Conservation (phyloP, 2,329 filamentous ascomycete species). For the Fusarium algeriense region DNA sequence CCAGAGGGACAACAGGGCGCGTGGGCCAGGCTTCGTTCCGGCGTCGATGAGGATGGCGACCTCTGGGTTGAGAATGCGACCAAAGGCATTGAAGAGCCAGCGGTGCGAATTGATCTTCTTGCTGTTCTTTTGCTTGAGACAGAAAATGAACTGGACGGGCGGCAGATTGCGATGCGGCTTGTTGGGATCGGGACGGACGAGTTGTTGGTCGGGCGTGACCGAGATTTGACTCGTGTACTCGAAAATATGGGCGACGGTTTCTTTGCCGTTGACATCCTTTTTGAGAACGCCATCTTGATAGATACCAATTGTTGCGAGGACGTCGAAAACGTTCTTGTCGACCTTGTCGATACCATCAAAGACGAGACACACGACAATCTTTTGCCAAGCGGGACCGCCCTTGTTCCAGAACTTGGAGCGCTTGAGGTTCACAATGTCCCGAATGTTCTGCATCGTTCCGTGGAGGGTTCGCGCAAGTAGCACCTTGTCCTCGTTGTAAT, state of each 20-base stretch:
- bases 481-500: constrained; percentile 47
- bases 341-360: constrained; percentile 46
- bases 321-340: constrained; percentile 45
- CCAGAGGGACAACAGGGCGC: constrained; percentile 41
- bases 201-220: constrained; percentile 44
- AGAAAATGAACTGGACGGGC: constrained; percentile 45
- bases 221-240: constrained; percentile 47
- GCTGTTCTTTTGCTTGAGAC: constrained; percentile 46
- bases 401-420: constrained; percentile 46
- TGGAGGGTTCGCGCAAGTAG: constrained; percentile 44
- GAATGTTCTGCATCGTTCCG: constrained; percentile 43
- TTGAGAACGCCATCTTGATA: constrained; percentile 46
- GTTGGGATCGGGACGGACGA: constrained; percentile 39
- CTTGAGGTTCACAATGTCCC: constrained; percentile 45
- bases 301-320: constrained; percentile 42
- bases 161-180: constrained; percentile 40
- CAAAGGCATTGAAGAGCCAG: constrained; percentile 45
- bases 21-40: constrained; percentile 43
- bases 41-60: constrained; percentile 45
- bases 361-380: constrained; percentile 45
- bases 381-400: constrained; percentile 44
- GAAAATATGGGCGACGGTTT: constrained; percentile 44
- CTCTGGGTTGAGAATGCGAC: constrained; percentile 44
- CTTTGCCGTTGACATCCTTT: constrained; percentile 45
- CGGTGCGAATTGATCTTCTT: constrained; percentile 48